Evolutionary conservation across 768 basidiomycete species (phyloP).

Genomic region (Pholiota conissans): DNA sequence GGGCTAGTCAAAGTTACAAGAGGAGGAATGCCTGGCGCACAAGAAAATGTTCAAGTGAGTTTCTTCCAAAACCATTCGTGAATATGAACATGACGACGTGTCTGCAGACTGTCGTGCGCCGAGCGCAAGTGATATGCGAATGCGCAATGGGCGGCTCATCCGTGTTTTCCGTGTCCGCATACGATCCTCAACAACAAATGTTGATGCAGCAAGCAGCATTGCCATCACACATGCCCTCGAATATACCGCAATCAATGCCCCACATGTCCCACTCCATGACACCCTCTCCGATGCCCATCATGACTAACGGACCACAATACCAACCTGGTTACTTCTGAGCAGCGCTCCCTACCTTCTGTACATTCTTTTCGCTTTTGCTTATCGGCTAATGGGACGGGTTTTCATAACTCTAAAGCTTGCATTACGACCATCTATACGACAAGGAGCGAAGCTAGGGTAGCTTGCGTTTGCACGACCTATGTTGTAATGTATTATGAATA

Average conservation of each 20-base stretch:
- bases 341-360: neutral
- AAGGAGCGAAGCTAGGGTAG: slow-evolving; percentile 77
- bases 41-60: slow-evolving; percentile 53
- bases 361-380: neutral
- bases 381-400: neutral
- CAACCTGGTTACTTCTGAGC: slow-evolving; percentile 23
- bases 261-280: slow-evolving; percentile 12
- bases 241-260: slow-evolving; percentile 6
- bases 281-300: slow-evolving; percentile 3
- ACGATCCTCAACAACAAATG: slow-evolving; percentile 13
- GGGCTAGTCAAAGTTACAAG: slow-evolving; percentile 81
- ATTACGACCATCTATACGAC: slow-evolving; percentile 52
- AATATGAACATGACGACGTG: slow-evolving; percentile 5
- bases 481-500: slow-evolving; percentile 3
- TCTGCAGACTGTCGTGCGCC: slow-evolving; percentile 64
- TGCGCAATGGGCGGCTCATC: slow-evolving; percentile 59
- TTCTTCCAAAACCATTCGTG: slow-evolving; percentile 1
- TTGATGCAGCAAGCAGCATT: slow-evolving; percentile 10
- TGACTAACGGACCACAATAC: slow-evolving; percentile 11
- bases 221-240: slow-evolving; percentile 11
- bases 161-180: slow-evolving; percentile 18
- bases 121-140: slow-evolving; percentile 87
- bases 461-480: slow-evolving; percentile 82
- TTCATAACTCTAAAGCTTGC: slow-evolving; percentile 12
- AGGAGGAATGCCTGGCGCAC: slow-evolving; percentile 35